These are phyloP conservation scores for Coniferiporia weirii DNA, from an alignment of 1,284 basidiomycete genomes.

Conservation along the genomic window DNA sequence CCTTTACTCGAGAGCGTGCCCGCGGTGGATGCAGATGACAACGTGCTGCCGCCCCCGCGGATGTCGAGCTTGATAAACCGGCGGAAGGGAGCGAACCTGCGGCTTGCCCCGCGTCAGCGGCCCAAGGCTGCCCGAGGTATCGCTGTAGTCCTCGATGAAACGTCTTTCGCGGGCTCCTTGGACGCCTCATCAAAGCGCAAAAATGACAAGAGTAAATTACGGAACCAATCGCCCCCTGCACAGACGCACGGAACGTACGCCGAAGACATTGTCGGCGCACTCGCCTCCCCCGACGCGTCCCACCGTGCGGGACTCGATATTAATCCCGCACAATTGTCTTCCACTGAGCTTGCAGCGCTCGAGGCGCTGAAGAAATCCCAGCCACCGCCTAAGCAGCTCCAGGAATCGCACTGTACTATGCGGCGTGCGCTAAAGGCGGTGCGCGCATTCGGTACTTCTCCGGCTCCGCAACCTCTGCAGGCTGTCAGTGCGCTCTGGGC, in stretches of 20 bases:
- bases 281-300: neutral
- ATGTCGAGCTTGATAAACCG: conserved; percentile 3
- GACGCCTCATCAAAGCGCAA: neutral
- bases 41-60: neutral
- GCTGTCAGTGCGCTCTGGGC: no score
- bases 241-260: neutral
- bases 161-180: neutral
- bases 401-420: conserved; percentile 8
- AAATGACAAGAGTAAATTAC: neutral
- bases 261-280: neutral
- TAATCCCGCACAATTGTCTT: neutral
- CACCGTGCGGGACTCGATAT: neutral
- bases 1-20: neutral
- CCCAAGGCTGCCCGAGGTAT: neutral
- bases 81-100: conserved; percentile 6
- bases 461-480: neutral
- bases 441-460: conserved; percentile 10
- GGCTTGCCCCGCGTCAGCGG: neutral
- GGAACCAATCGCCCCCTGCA: neutral
- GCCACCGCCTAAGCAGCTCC: neutral
- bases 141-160: neutral
- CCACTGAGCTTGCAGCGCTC: neutral
- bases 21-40: neutral
- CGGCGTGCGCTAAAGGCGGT: conserved; percentile 17
- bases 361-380: neutral